Evolutionary conservation across 1,284 basidiomycete genomes (phyloP), one percentile per base, ranked within the genome.

Genomic region (Sporisorium iseilematis-ciliati): DNA sequence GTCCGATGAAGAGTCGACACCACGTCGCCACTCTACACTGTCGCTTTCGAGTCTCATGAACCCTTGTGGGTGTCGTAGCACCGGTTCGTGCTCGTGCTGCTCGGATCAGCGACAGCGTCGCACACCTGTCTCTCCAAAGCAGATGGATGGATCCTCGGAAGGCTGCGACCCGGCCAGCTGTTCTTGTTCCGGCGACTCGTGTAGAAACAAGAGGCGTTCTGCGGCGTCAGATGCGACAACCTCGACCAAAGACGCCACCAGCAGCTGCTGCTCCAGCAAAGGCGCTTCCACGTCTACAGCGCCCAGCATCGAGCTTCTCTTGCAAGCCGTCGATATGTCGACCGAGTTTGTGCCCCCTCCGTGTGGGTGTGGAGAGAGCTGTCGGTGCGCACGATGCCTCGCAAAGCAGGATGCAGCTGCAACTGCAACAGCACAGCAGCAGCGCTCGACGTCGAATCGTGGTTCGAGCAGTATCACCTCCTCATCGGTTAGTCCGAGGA

Each of bases 31-130:
- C 23, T 62, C 71, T 12, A 75, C 77, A 12, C 67, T 79, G 7
- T 79, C 77, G 25, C 76, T 82, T 3, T 74, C 75, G 10, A 74
- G 63, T 26, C 64, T 82, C 33, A 77, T 82, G 63, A 82, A 82
- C 29, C 80, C 80, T 10, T 81, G 80, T 42, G 64, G 58, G 10
- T 82, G 80, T 35, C 65, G 75, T 48, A 67, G 64, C 48, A 60
- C 66, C 8, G 64, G 73, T 11, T 35, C 66, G 10, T 78, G 76
- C 31, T 58, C 54, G 0, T 78, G 76, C 55, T 80, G 78, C 51
- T 64, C 55, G 8, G 58, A 69, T 8, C 56, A 58, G 20, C 59
- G 56, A 16, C 60, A 54, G 11, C 56, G 41, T 26, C 42, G 50
- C 10, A 21, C 16, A 4, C 46, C 61, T 0, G 46, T 59, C 25